Evolutionary conservation across 2,329 filamentous ascomycete genomes (phyloP).

Genomic region (Fusarium nurragi): DNA sequence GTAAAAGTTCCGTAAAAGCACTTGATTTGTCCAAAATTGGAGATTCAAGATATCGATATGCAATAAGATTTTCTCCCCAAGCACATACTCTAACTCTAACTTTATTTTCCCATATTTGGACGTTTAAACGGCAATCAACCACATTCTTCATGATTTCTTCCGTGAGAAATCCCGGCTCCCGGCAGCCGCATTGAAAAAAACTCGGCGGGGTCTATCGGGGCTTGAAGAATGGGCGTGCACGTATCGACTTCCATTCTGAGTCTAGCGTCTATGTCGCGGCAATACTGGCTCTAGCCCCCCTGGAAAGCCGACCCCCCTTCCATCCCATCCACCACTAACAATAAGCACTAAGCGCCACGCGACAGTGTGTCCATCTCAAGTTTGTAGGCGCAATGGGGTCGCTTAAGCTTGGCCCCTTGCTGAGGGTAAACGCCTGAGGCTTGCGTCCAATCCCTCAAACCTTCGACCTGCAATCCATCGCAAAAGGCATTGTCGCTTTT

Average conservation of each 20-base stretch:
- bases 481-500: conserved; percentile 29
- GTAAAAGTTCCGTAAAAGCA: neutral
- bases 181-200: conserved; percentile 34
- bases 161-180: conserved; percentile 24
- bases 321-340: conserved; percentile 21
- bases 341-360: conserved; percentile 37
- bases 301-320: conserved; percentile 4
- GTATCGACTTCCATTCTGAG: conserved; percentile 31
- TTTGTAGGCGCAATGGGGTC: conserved; percentile 29
- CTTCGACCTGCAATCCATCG: conserved; percentile 33
- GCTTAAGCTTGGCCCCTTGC: conserved; percentile 15
- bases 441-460: conserved; percentile 32
- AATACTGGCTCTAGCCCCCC: conserved; percentile 20
- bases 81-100: neutral
- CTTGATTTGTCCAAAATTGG: neutral
- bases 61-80: neutral
- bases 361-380: conserved; percentile 36
- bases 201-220: conserved; percentile 15
- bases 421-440: conserved; percentile 21
- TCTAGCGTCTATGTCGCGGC: conserved; percentile 31
- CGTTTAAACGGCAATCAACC: neutral
- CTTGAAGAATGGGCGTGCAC: conserved; percentile 29
- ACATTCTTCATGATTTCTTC: conserved; percentile 32
- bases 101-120: neutral
- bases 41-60: neutral